Conservation (phyloP, 495 filamentous ascomycete genomes). For the Trichoderma gamsii region DNA sequence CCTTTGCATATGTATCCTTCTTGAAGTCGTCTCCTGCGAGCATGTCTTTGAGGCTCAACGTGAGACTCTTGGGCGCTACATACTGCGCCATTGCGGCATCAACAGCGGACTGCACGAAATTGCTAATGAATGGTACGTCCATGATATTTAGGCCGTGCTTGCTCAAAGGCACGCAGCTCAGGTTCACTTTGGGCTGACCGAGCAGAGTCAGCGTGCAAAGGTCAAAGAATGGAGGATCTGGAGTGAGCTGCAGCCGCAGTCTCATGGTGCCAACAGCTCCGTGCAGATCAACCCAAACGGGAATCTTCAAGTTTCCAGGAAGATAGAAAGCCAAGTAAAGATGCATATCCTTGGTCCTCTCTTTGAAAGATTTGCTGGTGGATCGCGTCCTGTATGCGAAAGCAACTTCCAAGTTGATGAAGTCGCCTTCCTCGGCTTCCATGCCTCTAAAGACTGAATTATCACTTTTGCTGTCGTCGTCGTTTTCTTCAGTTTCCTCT, state of each 20-base stretch:
- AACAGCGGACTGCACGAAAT: constrained; percentile 66
- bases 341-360: constrained; percentile 63
- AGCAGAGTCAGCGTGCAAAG: constrained; percentile 91
- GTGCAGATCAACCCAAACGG: constrained; percentile 63
- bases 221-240: constrained; percentile 85
- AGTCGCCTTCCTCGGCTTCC: constrained; percentile 69
- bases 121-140: constrained; percentile 63
- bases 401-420: constrained; percentile 63
- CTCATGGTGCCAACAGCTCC: constrained; percentile 81
- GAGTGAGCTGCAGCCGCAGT: constrained; percentile 75
- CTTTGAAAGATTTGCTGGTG: constrained; percentile 48
- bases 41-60: constrained; percentile 67
- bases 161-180: constrained; percentile 61
- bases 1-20: constrained; percentile 58
- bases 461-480: constrained; percentile 32
- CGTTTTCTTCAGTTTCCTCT: constrained; percentile 28
- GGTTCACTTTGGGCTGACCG: constrained; percentile 68
- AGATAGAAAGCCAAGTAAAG: constrained; percentile 64
- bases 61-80: constrained; percentile 67
- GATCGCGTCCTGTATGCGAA: constrained; percentile 61
- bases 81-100: constrained; percentile 65
- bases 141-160: constrained; percentile 63
- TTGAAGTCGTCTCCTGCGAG: constrained; percentile 70
- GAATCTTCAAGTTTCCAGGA: constrained; percentile 47
- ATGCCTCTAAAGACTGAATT: constrained; percentile 53